Percentiles rank a stretch among this genome's conserved stretches.
phyloP scores from a whole-genome alignment of 305 asterid species.

The Euphrasia arctica region DNA sequence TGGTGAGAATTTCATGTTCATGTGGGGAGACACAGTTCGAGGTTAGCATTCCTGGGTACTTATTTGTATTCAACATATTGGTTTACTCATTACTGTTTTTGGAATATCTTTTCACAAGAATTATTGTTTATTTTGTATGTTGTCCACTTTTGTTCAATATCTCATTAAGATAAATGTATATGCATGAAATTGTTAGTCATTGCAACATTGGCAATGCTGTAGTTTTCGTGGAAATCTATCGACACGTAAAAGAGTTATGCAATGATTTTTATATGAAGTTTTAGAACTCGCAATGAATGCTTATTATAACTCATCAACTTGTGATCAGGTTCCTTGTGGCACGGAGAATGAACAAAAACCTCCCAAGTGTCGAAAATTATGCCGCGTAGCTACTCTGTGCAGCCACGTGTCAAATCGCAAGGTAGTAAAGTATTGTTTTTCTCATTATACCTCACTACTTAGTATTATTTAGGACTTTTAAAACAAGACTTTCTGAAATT shows the following conservation, averaged over 20 bases:
- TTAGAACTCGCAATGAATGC: neutral
- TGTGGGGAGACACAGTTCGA: constrained; percentile 85
- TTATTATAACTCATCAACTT: constrained; percentile 21
- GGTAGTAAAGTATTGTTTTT: constrained; percentile 43
- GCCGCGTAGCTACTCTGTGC: constrained; percentile 67
- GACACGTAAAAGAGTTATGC: neutral
- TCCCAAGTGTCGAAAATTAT: constrained; percentile 76
- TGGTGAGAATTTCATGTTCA: constrained; percentile 81
- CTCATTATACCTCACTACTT: constrained; percentile 7
- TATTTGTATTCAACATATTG: constrained; percentile 4
- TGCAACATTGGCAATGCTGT: neutral
- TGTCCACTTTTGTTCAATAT: neutral
- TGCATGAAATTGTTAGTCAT: neutral
- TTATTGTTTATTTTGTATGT: neutral
- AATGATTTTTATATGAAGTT: neutral
- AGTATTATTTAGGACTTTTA: constrained; percentile 3
- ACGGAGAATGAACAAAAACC: constrained; percentile 82
- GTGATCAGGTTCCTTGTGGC: constrained; percentile 93
- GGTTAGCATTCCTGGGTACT: constrained; percentile 44
- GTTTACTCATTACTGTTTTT: neutral
- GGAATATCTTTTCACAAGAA: neutral
- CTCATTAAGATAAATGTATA: neutral
- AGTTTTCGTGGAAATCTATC: neutral
- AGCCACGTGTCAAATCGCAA: constrained; percentile 57
- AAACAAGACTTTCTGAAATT: neutral